These are phyloP conservation scores for Colletotrichum simmondsii DNA, from an alignment of 2,329 filamentous ascomycete species.

Conservation along the genomic window DNA sequence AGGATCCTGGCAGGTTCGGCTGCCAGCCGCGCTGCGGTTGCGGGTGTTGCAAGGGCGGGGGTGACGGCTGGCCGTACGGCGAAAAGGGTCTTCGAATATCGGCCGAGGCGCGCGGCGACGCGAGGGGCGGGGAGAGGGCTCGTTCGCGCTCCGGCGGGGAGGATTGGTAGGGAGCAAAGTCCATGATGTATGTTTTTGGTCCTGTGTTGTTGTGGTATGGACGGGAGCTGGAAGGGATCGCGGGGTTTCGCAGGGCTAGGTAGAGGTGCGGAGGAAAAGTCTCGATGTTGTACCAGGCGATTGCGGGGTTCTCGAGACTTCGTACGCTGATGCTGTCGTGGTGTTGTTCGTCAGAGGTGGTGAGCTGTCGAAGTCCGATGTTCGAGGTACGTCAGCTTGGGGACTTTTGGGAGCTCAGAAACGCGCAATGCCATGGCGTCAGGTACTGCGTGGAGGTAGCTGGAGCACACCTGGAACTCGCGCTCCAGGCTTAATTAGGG, in stretches of 20 bases:
- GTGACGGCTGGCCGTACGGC: slow-evolving; percentile 53
- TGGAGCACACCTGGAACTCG: neutral
- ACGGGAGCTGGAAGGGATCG: neutral
- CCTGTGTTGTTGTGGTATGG: neutral
- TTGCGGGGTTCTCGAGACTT: neutral
- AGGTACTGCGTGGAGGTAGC: slow-evolving; percentile 7
- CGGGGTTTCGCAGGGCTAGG: neutral
- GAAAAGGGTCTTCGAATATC: slow-evolving; percentile 66
- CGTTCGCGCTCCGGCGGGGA: slow-evolving; percentile 86
- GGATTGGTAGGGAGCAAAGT: slow-evolving; percentile 98
- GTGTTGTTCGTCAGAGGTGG: neutral
- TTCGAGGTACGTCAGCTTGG: slow-evolving; percentile 23
- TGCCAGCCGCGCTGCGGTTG: slow-evolving; percentile 68
- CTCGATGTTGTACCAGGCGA: neutral
- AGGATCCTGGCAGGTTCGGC: slow-evolving; percentile 47
- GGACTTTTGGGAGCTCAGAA: slow-evolving; percentile 24
- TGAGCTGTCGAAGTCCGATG: neutral
- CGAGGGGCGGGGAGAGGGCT: slow-evolving; percentile 76
- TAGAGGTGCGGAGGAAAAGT: neutral
- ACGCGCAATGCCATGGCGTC: slow-evolving; percentile 30
- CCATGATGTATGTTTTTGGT: slow-evolving; percentile 64
- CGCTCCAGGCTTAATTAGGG: slow-evolving; percentile 24
- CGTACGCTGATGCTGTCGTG: slow-evolving; percentile 5
- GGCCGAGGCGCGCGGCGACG: slow-evolving; percentile 66
- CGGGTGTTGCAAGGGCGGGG: slow-evolving; percentile 61